Evolutionary conservation across 2,329 filamentous ascomycete species (phyloP), one percentile per base, ranked within the genome.

Genomic region (Pseudogymnoascus sp.): DNA sequence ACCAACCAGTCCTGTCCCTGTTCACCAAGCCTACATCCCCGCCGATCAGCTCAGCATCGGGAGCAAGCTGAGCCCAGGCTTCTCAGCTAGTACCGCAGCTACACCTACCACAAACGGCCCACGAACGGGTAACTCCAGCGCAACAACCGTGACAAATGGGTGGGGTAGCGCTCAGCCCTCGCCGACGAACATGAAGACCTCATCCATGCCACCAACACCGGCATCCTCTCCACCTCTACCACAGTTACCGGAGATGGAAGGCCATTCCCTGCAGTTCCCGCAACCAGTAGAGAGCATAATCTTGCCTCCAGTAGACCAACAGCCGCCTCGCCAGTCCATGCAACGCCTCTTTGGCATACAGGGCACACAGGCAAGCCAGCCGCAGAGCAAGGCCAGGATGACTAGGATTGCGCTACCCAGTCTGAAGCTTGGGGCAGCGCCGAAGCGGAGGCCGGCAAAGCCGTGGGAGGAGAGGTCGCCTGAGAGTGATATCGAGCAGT

Each of bases 21-120:
- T 58, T 8, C 57, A 58, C 57, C 57, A 58, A 7, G 57, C 57
- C 14, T 58, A 58, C 12, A 58, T 58, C 2, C 57, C 57, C 16
- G 37, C 33, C 35, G 57, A 58, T 12, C 57, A 58, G 33, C 57
- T 58, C 20, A 58, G 35, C 33, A 58, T 58, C 5, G 57, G 57
- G 11, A 54, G 47, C n/a, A 54, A 54, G 28, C n/a, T 54, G 47
- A 35, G 47, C 28, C 47, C 47, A 35, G 47, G 28, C 11, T 54
- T 54, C 47, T 54, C 47, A 4, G 47, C 25, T 2, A 54, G 47
- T n/a, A 30, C 14, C 6, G 47, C 47, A 4, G 28, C n/a, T 14
- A 54, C 47, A 18, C 47, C 47, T 16, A 54, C 47, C 9, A 54
- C 47, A 7, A 54, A 54, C 47, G 47, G 47, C 7, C 47, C 47